Conservation (phyloP, 139 green algal species). For the Ettlia oleoabundans region DNA sequence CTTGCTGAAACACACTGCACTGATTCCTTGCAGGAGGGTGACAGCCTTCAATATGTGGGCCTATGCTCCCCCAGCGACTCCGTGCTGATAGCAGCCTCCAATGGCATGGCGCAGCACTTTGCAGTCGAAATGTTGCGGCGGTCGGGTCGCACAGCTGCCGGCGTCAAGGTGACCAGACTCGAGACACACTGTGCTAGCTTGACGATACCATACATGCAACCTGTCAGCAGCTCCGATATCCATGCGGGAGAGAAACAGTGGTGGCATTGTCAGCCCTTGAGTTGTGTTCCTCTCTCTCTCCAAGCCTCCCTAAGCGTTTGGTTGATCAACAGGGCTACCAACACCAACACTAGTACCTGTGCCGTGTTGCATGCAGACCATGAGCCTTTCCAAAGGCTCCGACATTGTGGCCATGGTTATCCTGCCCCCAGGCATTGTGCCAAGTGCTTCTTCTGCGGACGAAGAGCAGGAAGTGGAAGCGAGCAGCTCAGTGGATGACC, state of each 20-base stretch:
- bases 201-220: background rate
- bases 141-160: constrained; percentile 3
- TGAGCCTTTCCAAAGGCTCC: background rate
- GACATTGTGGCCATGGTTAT: constrained; percentile 22
- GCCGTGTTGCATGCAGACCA: background rate
- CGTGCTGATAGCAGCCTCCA: constrained; percentile 59
- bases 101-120: constrained; percentile 58
- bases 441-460: background rate
- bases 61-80: constrained; percentile 47
- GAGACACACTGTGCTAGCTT: background rate
- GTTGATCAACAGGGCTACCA: background rate
- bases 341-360: background rate
- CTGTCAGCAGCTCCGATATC: background rate
- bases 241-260: too few species aligned
- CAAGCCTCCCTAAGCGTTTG: too few species aligned
- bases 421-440: constrained; percentile 1
- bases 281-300: too few species aligned
- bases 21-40: constrained; percentile 37
- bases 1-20: background rate
- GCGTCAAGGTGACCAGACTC: background rate
- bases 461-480: background rate
- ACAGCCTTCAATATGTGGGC: constrained; percentile 61
- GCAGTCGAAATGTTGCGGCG: background rate
- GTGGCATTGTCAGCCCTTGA: too few species aligned
- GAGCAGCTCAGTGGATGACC: background rate